Conservation (phyloP, 495 filamentous ascomycete species). For the Podospora didyma region DNA sequence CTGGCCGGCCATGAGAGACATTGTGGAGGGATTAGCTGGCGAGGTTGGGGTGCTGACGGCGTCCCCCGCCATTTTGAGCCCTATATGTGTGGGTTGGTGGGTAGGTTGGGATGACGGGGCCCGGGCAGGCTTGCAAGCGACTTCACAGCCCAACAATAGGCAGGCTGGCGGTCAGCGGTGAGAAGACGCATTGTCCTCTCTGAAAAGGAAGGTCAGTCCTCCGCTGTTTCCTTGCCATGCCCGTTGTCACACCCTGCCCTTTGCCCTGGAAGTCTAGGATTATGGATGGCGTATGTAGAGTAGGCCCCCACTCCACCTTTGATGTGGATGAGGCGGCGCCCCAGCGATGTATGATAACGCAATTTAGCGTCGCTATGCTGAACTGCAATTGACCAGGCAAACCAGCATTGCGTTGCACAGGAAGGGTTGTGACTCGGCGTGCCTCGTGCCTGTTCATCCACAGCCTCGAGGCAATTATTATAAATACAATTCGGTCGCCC, state of each 20-base stretch:
- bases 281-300: neutral
- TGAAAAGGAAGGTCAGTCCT: neutral
- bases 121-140: too few relatives aligned
- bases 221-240: neutral
- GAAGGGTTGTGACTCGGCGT: conserved; percentile 1
- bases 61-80: too few relatives aligned
- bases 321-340: neutral
- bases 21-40: too few relatives aligned
- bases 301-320: conserved; percentile 2
- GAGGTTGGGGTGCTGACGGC: too few relatives aligned
- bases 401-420: neutral
- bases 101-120: too few relatives aligned
- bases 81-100: too few relatives aligned
- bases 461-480: conserved; percentile 15
- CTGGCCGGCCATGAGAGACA: too few relatives aligned
- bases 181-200: too few relatives aligned
- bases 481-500: conserved; percentile 1
- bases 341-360: conserved; percentile 16
- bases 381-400: conserved; percentile 7
- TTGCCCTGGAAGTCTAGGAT: too few relatives aligned
- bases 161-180: too few relatives aligned
- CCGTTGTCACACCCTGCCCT: conserved; percentile 1
- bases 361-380: conserved; percentile 11
- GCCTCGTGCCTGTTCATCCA: neutral
- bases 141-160: too few relatives aligned